Evolutionary conservation across 2,329 filamentous ascomycete species (phyloP), one percentile per base, ranked within the genome.

Genomic region (Colletotrichum eleusines): DNA sequence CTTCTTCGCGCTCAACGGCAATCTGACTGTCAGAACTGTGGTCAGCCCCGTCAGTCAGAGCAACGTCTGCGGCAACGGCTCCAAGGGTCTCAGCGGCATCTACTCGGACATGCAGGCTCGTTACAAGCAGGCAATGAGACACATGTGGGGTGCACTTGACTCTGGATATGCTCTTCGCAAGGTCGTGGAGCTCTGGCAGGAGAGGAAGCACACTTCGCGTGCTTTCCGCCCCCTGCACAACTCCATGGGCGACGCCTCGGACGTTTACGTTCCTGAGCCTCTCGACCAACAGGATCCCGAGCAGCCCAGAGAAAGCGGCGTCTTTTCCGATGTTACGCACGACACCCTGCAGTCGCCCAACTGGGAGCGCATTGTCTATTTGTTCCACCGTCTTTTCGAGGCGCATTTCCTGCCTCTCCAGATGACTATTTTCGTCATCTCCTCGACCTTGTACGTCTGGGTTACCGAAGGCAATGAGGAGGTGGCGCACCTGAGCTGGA

Each of bases 61-160:
- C 80, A 93, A 93, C 75, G 89, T 93, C 61, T 89, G 88, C 59
- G 90, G 88, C 53, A 87, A 88, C 44, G 85, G 86, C 12, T 82
- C 80, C 50, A 81, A 84, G 73, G 88, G 89, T 20, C 68, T 89
- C 59, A 77, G 80, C 23, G 89, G 90, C 55, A 81, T 88, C 70
- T 78, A 86, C 58, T 83, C 84, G 51, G 91, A 92, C 72, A 84
- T 91, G 75, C 78, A 82, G 46, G 91, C 91, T 28, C 89, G 91
- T 28, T 93, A 93, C 78, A 90, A 89, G 78, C 91, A 94, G 80
- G 91, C 90, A 55, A 80, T 92, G 64, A 87, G 91, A 72, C 91
- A 93, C 80, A 93, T 93, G 91, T 93, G 91, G 91, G 91, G 91
- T 75, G 87, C 90, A 69, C 82, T 93, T 26, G 91, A 93, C 76